A percentile compares a stretch with the other conserved stretches of the same genome.
Evolutionary conservation across 2,329 filamentous ascomycete species (phyloP).

Genomic region (Pseudocercospora pini-densiflorae): DNA sequence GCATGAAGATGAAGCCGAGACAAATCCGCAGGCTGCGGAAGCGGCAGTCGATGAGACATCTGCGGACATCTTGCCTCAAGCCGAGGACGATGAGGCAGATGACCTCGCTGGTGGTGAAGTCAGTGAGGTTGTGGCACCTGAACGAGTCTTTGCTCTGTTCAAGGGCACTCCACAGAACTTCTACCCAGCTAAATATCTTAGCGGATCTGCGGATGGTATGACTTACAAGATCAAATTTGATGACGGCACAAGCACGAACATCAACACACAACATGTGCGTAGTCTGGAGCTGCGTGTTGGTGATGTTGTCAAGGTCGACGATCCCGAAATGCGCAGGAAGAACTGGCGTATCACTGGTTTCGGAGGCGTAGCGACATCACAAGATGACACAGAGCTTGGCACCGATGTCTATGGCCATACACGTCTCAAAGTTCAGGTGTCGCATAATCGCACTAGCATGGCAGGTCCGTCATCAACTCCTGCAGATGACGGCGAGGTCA

Average conservation of each 20-base stretch:
- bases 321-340: constrained; percentile 49
- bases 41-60: background rate
- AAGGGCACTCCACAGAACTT: constrained; percentile 57
- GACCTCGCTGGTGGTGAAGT: background rate
- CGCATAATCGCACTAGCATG: constrained; percentile 46
- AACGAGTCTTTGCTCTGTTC: constrained; percentile 64
- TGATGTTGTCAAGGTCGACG: constrained; percentile 54
- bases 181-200: constrained; percentile 64
- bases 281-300: constrained; percentile 49
- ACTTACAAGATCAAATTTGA: constrained; percentile 56
- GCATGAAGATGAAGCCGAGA: constrained; percentile 9
- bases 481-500: constrained; percentile 32
- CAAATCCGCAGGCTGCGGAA: background rate
- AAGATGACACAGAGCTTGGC: constrained; percentile 39
- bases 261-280: constrained; percentile 47
- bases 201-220: constrained; percentile 45
- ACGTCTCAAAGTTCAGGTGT: constrained; percentile 45
- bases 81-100: background rate
- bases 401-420: constrained; percentile 49
- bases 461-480: constrained; percentile 11
- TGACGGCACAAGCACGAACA: constrained; percentile 48
- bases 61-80: constrained; percentile 8
- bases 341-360: constrained; percentile 51
- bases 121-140: constrained; percentile 39
- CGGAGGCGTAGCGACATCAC: constrained; percentile 39